phyloP scores from a whole-genome alignment of 1,139 yeast genomes.

The Blastobotrys elegans region DNA sequence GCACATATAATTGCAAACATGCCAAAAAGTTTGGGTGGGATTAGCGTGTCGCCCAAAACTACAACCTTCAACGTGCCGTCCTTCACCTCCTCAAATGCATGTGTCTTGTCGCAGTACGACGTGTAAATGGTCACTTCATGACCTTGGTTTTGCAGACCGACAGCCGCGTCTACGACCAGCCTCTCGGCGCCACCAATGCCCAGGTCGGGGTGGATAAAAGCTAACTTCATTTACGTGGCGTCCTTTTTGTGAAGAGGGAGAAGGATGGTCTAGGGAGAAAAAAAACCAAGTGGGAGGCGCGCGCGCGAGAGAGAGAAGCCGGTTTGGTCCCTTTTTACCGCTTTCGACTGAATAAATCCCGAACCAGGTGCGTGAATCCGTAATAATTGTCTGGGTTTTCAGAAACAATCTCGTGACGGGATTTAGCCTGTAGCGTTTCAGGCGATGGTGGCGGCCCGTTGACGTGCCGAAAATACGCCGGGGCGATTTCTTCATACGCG shows the following conservation, averaged over 20 bases:
- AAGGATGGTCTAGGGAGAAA: not conserved
- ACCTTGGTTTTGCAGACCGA: constrained; percentile 70
- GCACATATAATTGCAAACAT: constrained; percentile 79
- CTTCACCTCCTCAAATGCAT: constrained; percentile 86
- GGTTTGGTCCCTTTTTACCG: not conserved
- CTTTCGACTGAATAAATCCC: constrained; percentile 21
- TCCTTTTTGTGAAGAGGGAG: too few species aligned
- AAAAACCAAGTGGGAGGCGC: constrained; percentile 1
- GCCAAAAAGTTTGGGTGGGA: constrained; percentile 67
- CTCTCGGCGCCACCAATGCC: constrained; percentile 99
- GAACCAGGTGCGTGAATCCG: constrained; percentile 26
- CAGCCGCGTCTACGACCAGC: constrained; percentile 89
- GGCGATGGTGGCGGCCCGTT: constrained; percentile 14
- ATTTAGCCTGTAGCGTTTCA: constrained; percentile 18
- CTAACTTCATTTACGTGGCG: constrained; percentile 50
- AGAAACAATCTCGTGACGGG: constrained; percentile 16
- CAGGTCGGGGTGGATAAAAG: constrained; percentile 91
- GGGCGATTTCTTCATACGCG: constrained; percentile 14
- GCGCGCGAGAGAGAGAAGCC: too few species aligned
- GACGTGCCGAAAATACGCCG: constrained; percentile 17
- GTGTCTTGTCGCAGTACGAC: constrained; percentile 79
- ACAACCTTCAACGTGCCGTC: constrained; percentile 51
- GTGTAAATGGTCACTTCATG: constrained; percentile 71
- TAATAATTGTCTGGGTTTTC: constrained; percentile 30
- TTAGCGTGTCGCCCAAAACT: constrained; percentile 68